These are phyloP conservation scores for Ceratopteris richardii DNA, from an alignment of 75 land plant species.

Conservation along the genomic window DNA sequence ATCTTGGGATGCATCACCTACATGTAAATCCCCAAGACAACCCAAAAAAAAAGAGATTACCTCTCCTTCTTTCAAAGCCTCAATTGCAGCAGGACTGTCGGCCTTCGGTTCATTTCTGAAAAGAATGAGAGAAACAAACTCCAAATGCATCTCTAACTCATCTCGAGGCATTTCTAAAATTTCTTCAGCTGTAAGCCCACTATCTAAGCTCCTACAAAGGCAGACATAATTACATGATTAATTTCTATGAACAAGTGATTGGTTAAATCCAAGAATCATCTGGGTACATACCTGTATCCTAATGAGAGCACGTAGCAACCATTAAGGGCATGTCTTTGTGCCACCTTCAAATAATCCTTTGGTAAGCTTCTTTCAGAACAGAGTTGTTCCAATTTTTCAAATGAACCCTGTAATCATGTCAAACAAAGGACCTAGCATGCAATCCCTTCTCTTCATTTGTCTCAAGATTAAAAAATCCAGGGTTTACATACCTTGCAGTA, in stretches of 20 bases:
- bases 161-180: constrained; percentile 19
- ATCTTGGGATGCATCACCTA: no score
- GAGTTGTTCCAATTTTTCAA: constrained; percentile 27
- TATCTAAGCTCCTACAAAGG: constrained; percentile 8
- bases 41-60: no score
- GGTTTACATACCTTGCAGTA: constrained; percentile 28
- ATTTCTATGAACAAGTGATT: no score
- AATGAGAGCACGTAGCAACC: constrained; percentile 37
- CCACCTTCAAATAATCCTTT: constrained; percentile 15
- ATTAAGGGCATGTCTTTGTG: constrained; percentile 31
- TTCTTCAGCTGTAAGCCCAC: constrained; percentile 1
- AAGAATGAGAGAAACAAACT: constrained; percentile 28
- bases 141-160: constrained; percentile 22
- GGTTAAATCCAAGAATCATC: not conserved
- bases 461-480: not conserved
- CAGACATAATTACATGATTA: not conserved
- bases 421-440: no score
- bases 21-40: no score
- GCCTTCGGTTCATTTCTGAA: constrained; percentile 36
- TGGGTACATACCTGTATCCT: constrained; percentile 21
- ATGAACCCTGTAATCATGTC: constrained; percentile 28
- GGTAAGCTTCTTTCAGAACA: constrained; percentile 17
- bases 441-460: not conserved
- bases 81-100: constrained; percentile 23
- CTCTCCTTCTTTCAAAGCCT: constrained; percentile 34